Percentiles rank a stretch among this genome's conserved stretches.
phyloP scores from a whole-genome alignment of 2,329 filamentous ascomycete species.

The Malbranchea cinnamomea region DNA sequence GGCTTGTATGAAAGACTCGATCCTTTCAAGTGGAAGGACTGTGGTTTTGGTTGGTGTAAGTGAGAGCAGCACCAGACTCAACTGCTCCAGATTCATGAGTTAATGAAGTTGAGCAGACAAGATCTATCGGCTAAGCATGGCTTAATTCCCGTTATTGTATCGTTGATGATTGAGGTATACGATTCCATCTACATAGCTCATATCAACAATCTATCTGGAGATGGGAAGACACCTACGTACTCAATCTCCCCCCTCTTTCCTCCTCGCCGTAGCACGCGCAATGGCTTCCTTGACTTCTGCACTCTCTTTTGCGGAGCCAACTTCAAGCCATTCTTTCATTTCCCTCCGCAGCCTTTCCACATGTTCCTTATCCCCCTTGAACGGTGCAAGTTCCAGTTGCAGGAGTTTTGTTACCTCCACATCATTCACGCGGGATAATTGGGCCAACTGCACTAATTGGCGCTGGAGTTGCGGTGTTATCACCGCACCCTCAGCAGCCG shows the following conservation, averaged over 20 bases:
- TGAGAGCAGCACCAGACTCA: too few relatives aligned
- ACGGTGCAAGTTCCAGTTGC: conserved; percentile 68
- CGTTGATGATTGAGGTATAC: too few relatives aligned
- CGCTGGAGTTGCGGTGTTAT: conserved; percentile 38
- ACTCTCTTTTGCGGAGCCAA: conserved; percentile 68
- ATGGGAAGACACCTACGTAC: conserved; percentile 2
- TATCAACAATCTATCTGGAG: too few relatives aligned
- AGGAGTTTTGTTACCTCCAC: conserved; percentile 55
- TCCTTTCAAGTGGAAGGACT: too few relatives aligned
- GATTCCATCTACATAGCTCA: too few relatives aligned
- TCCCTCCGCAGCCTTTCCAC: conserved; percentile 51
- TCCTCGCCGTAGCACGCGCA: conserved; percentile 45
- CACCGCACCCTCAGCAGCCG: conserved; percentile 16
- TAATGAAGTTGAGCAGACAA: too few relatives aligned
- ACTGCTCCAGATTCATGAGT: too few relatives aligned
- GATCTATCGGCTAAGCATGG: too few relatives aligned
- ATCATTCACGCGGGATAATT: conserved; percentile 44
- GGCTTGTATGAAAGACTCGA: too few relatives aligned
- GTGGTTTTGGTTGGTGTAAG: too few relatives aligned
- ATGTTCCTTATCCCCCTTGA: conserved; percentile 53
- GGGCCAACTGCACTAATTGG: conserved; percentile 53
- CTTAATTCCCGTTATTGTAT: too few relatives aligned
- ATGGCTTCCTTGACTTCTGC: conserved; percentile 72
- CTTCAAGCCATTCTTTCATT: conserved; percentile 73
- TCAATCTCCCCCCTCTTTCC: too few relatives aligned